Evolutionary conservation across 2,329 filamentous ascomycete species (phyloP), one percentile per base, ranked within the genome.

Genomic region (Cordyceps fumosorosea): DNA sequence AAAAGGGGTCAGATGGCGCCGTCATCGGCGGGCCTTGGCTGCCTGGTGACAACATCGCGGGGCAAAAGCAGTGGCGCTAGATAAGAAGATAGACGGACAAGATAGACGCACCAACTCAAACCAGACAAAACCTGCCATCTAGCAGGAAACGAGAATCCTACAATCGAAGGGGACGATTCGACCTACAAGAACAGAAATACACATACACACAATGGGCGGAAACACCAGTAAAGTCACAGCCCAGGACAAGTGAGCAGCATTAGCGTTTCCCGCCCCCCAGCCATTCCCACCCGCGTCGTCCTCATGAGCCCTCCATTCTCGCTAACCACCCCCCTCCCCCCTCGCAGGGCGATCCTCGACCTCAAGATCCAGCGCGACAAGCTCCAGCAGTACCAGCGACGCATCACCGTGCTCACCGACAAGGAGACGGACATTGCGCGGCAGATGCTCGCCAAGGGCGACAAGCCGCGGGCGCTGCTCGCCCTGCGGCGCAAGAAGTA

Each of bases 301-400:
- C 51, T 62, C 60, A 64, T 64, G 54, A 60, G 37, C 37, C 4
- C 11, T 5, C 32, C 18, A n/a, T 26, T n/a, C 26, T 16, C 22
- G 40, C 54, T 57, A 45, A 48, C 53, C 47, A 47, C 8, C 65
- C 61, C 20, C 29, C 20, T 32, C 18, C 24, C 18, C 60, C 52
- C 24, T 58, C n/a, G 12, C 73, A 97, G 93, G 79, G 93, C 93
- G 64, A 97, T 98, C 76, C 89, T 98, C 71, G 93, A 98, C 78
- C 89, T 98, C 79, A 98, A 98, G 80, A 91, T 87, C 77, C 93
- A 98, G 79, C 93, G 95, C 75, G 95, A 99, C 81, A 96, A 92
- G 76, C 88, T 99, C 3, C 93, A 96, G 71, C 92, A 96, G 75
- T 98, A 98, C 79, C 93, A 97, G 76, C 89, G 89, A 71, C 89